phyloP scores from a whole-genome alignment of 176 grass and related monocot species.

The Luzula sylvatica region DNA sequence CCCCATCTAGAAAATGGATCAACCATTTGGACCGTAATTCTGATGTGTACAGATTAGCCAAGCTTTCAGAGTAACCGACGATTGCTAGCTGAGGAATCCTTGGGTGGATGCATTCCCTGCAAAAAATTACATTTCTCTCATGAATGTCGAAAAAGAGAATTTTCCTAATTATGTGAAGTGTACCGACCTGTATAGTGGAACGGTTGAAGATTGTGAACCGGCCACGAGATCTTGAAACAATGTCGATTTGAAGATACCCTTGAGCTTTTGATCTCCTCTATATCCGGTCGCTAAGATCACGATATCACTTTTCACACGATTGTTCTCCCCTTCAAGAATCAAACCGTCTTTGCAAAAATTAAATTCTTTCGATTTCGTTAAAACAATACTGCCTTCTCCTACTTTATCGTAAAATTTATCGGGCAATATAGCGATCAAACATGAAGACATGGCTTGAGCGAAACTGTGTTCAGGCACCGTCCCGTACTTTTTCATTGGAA shows the following conservation, averaged over 20 bases:
- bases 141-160: background rate
- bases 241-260: conserved; percentile 38
- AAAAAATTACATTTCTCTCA: background rate
- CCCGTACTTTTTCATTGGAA: conserved; percentile 27
- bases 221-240: conserved; percentile 28
- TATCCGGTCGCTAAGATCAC: conserved; percentile 49
- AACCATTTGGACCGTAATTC: conserved; percentile 27
- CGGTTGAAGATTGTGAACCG: conserved; percentile 24
- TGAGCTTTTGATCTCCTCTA: conserved; percentile 46
- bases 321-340: conserved; percentile 29
- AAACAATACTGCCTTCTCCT: conserved; percentile 30
- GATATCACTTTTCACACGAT: conserved; percentile 25
- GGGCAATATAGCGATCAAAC: conserved; percentile 14
- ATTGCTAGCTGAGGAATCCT: conserved; percentile 21
- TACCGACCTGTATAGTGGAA: conserved; percentile 41
- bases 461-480: conserved; percentile 42
- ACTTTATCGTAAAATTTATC: conserved; percentile 40
- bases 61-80: conserved; percentile 16
- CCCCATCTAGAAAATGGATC: conserved; percentile 17
- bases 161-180: background rate
- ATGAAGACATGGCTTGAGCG: conserved; percentile 20
- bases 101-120: conserved; percentile 28
- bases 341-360: conserved; percentile 29
- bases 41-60: background rate
- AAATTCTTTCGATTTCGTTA: conserved; percentile 34